Base-by-base conservation (phyloP, 768 basidiomycete species). In the Roridomyces roridus region DNA sequence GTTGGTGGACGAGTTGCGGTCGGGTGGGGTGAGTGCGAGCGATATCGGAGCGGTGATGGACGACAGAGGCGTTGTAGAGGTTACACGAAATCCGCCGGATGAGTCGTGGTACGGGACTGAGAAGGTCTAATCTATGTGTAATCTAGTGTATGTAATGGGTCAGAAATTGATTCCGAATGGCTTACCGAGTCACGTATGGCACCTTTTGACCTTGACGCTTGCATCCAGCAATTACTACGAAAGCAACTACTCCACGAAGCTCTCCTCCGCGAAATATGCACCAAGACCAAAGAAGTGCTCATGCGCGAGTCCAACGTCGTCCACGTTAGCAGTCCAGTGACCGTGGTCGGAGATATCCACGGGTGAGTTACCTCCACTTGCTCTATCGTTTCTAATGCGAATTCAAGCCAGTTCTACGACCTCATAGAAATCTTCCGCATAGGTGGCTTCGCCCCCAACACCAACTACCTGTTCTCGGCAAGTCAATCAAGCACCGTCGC, bases 271-370 rank as follows among this genome's bases (percentile, higher is more conserved):
- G 96, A 99, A 80, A 98, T 99, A 84, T 98, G 97, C 81, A 96
- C 97, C 69, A 98, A 98, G 77, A 97, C 96, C 15, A 99, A 98
- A 71, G 97, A 99, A 71, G 94, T 99, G 0, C 87, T 99, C 54
- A 98, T 98, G 97, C 81, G 94, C 59, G 97, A 99, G 77, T 94
- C 92, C 56, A 99, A 99, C 68, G 97, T 99, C 55, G 95, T 98
- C 7, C 97, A 98, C 68, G 91, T 99, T 64, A 90, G 87, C 60
- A 91, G 96, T 5, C 97, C 97, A 18, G 94, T 98, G 31, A 99
- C 97, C 1, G 97, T 99, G 25, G 97, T 98, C 35, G 97, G 97
- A 47, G 97, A 99, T 72, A 98, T 99, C 45, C 97, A 99, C 71
- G 97, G 95, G 95, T 97, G 77, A 83, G 92, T 77, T 68, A 64